Conservation (phyloP, 805 yeast species). For the Candida broadrunensis region DNA sequence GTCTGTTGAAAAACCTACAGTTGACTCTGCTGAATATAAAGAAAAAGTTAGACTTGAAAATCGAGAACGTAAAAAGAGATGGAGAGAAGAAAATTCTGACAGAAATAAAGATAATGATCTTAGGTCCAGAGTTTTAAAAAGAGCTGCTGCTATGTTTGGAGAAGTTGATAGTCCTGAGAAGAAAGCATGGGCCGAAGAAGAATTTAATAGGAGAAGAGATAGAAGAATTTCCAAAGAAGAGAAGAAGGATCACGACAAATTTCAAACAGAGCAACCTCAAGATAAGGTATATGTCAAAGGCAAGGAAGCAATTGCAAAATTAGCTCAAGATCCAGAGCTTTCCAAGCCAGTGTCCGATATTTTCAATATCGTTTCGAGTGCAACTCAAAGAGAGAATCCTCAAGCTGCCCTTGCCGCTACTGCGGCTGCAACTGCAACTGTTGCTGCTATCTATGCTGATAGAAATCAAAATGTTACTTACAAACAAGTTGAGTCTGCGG, state of each 20-base stretch:
- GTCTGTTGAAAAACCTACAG: constrained; percentile 20
- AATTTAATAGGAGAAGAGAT: constrained; percentile 63
- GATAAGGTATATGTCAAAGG: constrained; percentile 11
- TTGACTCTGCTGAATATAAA: constrained; percentile 38
- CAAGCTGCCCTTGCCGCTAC: constrained; percentile 31
- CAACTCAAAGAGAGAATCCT: constrained; percentile 30
- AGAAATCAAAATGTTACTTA: constrained; percentile 15
- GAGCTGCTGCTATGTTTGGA: constrained; percentile 71
- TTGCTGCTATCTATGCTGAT: constrained; percentile 34
- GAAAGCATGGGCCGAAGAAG: constrained; percentile 68
- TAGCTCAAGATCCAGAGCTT: constrained; percentile 22
- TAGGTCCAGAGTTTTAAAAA: constrained; percentile 68
- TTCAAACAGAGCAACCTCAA: constrained; percentile 2
- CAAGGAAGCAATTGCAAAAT: constrained; percentile 13
- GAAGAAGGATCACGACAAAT: constrained; percentile 18
- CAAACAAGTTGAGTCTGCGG: constrained; percentile 2
- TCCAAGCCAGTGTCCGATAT: constrained; percentile 27
- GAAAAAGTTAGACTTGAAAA: constrained; percentile 66
- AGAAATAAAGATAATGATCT: constrained; percentile 87
- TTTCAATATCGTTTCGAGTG: constrained; percentile 34
- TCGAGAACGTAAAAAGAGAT: constrained; percentile 73
- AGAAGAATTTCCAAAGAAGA: constrained; percentile 52
- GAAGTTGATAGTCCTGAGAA: constrained; percentile 49
- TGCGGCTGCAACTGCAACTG: constrained; percentile 34
- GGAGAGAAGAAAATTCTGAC: constrained; percentile 79